Base-by-base conservation (phyloP, 495 filamentous ascomycete species). In the Ramalina peruviana region DNA sequence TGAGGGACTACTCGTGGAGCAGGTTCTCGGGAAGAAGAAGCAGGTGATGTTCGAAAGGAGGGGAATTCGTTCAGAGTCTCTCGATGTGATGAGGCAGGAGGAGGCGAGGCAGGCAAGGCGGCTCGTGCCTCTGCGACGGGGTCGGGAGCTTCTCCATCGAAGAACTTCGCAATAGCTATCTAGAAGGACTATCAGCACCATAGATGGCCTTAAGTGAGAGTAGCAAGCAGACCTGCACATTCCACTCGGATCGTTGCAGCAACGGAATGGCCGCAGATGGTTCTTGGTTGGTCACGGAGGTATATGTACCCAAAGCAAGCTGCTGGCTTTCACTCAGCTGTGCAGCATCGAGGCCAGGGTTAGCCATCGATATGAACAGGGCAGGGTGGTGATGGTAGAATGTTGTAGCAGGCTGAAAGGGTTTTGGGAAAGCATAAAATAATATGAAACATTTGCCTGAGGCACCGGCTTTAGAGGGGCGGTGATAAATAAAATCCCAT, bases 131-230 rank as follows among this genome's bases (percentile, higher is more conserved):
- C 85, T 55, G 86, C 86, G 6, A 90, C 69, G 5, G 78, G 82
- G 60, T 94, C 86, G 36, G 85, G 76, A 4, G 82, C 78, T 66
- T 97, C 93, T 45, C 93, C 92, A 62, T 97, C 92, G 61, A 96
- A 98, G 77, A 97, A 97, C 59, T 90, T 90, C 44, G 92, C 76
- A 45, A 98, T 85, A 30, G 92, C 92, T 54, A 97, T 93, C 83
- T 98, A 62, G 11, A 17, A 21, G 39, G 38, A 40, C 33, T 48
- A 43, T 46, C 44, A 64, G 30, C 44, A 65, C 56, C 39, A 43
- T 30, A 6, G 38, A 26, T 25, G 51, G 47, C 49, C 43, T 56
- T 39, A n/a, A 20, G 43, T 17, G 11, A 15, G 30, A 19, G 26
- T 36, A 20, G 20, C 23, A 48, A 39, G 60, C 72, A 4, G 56